These are phyloP conservation scores for Aegilops bicornis DNA, from an alignment of 176 grass and related monocot species.

Conservation along the genomic window DNA sequence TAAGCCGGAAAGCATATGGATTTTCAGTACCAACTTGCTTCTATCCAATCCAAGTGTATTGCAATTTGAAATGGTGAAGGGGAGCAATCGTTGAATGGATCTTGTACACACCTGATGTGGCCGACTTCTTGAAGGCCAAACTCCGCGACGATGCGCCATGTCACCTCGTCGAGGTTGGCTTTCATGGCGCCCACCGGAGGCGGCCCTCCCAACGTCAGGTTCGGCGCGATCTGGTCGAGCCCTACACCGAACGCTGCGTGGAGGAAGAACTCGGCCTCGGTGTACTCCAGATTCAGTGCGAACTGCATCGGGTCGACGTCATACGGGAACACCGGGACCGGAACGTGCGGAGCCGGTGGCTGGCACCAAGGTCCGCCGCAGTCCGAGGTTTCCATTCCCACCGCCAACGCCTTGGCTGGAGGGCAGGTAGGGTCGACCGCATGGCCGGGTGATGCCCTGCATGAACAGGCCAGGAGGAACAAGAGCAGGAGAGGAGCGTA, in stretches of 20 bases:
- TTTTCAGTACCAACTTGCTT: too few species aligned
- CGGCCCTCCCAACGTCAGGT: conserved; percentile 54
- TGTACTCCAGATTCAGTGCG: conserved; percentile 75
- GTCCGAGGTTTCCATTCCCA: neutral
- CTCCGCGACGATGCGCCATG: conserved; percentile 47
- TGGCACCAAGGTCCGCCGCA: neutral
- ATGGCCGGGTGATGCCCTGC: neutral
- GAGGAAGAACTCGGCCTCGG: conserved; percentile 71
- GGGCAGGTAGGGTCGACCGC: conserved; percentile 23
- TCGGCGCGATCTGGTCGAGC: conserved; percentile 60
- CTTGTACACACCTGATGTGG: conserved; percentile 52
- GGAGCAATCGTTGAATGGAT: neutral
- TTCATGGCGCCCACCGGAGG: conserved; percentile 65
- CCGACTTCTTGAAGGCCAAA: conserved; percentile 77
- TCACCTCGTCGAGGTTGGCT: conserved; percentile 56
- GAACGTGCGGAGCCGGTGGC: neutral
- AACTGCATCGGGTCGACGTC: conserved; percentile 67
- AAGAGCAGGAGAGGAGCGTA: neutral
- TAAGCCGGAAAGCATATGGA: neutral
- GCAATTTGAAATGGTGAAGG: too few species aligned
- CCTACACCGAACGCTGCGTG: conserved; percentile 48
- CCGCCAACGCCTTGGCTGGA: too few species aligned
- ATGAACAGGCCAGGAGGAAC: neutral
- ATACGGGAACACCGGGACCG: conserved; percentile 51
- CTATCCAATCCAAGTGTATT: too few species aligned